Evolutionary conservation across 2,329 filamentous ascomycete species (phyloP).

Genomic region (Fusarium temperatum): DNA sequence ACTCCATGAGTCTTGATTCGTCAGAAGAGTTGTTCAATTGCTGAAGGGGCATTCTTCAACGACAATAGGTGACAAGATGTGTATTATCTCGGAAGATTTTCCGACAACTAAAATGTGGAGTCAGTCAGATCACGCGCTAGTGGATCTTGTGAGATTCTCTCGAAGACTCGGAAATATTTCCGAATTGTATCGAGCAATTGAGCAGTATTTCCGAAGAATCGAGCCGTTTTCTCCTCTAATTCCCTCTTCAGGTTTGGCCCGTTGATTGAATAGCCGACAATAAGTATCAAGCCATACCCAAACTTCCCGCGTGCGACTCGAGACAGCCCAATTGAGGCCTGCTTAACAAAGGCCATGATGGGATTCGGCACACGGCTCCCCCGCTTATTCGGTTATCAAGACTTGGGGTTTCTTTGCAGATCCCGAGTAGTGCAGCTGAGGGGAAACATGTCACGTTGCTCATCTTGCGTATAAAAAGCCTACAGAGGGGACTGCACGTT

Average conservation of each 20-base stretch:
- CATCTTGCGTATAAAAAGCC: constrained; percentile 3
- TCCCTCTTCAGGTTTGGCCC: neutral
- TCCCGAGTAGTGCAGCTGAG: neutral
- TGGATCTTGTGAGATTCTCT: neutral
- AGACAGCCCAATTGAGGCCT: constrained; percentile 1
- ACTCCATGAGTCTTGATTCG: neutral
- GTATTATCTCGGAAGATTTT: neutral
- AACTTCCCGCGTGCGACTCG: neutral
- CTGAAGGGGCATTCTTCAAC: rapidly evolving
- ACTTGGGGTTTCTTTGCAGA: neutral
- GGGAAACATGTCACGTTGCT: constrained; percentile 7
- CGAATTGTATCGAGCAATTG: neutral
- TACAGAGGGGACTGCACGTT: neutral
- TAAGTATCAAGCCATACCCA: neutral
- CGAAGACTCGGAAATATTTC: neutral
- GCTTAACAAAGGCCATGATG: neutral
- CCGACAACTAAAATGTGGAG: neutral
- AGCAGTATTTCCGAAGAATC: neutral
- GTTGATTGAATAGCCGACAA: neutral
- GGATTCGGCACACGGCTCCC: constrained; percentile 14
- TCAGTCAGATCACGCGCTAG: neutral
- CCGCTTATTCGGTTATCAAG: constrained; percentile 17
- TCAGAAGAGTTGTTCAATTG: neutral
- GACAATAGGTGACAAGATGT: neutral
- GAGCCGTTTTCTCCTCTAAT: neutral